Percentiles rank a stretch among this genome's conserved stretches.
Conservation (phyloP, 257 asterid species). For the Solanum dulcamara region DNA sequence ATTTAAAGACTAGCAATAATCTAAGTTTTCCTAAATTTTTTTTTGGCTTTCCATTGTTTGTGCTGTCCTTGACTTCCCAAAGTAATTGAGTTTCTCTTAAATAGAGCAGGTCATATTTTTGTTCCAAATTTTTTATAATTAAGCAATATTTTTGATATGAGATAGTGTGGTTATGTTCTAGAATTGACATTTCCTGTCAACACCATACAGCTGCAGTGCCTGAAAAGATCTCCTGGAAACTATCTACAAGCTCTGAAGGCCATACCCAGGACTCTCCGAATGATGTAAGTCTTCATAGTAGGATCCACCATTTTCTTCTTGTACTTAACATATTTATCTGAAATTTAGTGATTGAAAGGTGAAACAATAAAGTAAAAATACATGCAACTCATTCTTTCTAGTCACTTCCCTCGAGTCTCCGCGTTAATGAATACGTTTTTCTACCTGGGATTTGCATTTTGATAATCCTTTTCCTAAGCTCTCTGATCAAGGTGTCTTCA, state of each 20-base stretch:
- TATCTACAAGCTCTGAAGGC: conserved; percentile 79
- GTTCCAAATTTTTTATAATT: background rate
- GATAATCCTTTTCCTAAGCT: background rate
- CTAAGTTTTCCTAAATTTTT: background rate
- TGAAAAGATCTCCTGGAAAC: conserved; percentile 72
- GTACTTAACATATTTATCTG: background rate
- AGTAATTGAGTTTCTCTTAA: background rate
- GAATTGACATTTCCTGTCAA: conserved; percentile 11
- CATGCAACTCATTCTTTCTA: background rate
- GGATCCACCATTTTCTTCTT: background rate
- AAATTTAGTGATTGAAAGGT: background rate
- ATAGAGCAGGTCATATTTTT: background rate
- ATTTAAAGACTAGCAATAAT: background rate
- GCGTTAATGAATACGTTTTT: background rate
- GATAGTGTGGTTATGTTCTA: background rate
- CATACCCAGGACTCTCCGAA: conserved; percentile 95
- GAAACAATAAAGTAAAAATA: background rate
- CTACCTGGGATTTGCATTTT: background rate
- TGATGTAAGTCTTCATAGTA: conserved; percentile 56
- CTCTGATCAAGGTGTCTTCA: background rate
- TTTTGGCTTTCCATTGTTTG: background rate
- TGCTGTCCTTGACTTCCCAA: background rate
- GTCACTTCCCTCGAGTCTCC: background rate
- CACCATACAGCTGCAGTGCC: conserved; percentile 52
- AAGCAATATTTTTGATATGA: background rate